These are phyloP conservation scores for Vigna trinervia DNA, from an alignment of 306 rosid species.

Conservation along the genomic window DNA sequence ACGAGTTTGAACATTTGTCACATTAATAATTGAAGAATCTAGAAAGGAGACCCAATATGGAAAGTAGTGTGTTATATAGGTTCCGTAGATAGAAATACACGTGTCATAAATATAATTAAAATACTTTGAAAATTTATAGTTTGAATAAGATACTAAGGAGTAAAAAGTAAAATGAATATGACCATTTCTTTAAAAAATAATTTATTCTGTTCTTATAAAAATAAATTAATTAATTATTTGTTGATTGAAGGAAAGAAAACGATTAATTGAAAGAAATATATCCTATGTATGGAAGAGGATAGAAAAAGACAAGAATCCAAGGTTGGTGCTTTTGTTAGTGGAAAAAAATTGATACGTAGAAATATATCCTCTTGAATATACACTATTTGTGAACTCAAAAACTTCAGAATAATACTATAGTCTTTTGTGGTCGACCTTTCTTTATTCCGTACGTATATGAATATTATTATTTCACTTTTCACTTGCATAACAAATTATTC, in stretches of 20 bases:
- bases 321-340: constrained; percentile 34
- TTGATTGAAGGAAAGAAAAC: no score
- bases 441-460: background rate
- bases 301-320: constrained; percentile 35
- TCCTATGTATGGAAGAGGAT: constrained; percentile 21
- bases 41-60: background rate
- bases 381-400: constrained; percentile 35
- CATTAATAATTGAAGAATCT: background rate
- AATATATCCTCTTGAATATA: constrained; percentile 34
- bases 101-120: no score
- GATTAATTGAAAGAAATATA: background rate
- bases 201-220: no score
- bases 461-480: constrained; percentile 3
- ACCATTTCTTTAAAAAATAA: no score
- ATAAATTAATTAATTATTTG: no score
- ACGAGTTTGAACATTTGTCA: constrained; percentile 1
- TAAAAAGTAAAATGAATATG: no score
- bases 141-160: no score
- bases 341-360: constrained; percentile 14
- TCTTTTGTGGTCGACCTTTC: constrained; percentile 14
- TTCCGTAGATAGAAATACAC: no score
- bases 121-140: no score
- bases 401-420: constrained; percentile 23
- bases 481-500: background rate
- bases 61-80: no score